Percentiles rank a stretch among this genome's conserved stretches.
These are phyloP conservation scores for Paramecium caudatum DNA, from an alignment of 73 alveolate genomes.

Conservation along the genomic window DNA sequence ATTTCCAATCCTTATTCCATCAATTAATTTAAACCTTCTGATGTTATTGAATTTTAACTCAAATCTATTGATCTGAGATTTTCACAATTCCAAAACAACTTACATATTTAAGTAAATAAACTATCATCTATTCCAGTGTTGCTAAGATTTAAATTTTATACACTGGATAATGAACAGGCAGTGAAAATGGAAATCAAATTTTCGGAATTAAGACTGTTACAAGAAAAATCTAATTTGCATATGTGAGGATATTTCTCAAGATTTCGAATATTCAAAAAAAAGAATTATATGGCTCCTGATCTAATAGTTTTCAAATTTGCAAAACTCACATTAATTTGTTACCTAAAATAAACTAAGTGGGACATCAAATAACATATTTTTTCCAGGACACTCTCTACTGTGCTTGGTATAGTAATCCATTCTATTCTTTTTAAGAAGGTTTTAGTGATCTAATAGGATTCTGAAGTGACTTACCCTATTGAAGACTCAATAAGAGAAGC, in stretches of 20 bases:
- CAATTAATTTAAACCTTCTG: not conserved
- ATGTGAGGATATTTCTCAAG: conserved; percentile 6
- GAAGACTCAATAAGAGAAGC: not conserved
- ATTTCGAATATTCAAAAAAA: no score
- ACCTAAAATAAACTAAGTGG: not conserved
- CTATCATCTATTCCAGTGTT: conserved; percentile 38
- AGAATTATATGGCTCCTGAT: not conserved
- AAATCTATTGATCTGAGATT: conserved; percentile 7
- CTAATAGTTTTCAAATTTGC: conserved; percentile 35
- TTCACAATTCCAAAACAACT: conserved; percentile 39
- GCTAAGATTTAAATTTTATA: not conserved
- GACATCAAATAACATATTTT: not conserved
- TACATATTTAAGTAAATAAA: not conserved
- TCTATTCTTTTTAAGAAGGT: not conserved
- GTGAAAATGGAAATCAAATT: not conserved
- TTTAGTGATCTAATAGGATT: not conserved
- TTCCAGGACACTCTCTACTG: not conserved
- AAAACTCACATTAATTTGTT: conserved; percentile 4
- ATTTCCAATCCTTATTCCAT: not conserved
- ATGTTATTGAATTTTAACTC: not conserved
- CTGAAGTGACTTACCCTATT: not conserved
- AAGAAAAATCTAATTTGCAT: not conserved
- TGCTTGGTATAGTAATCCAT: conserved; percentile 33
- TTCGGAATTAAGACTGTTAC: not conserved
- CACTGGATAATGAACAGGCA: not conserved